These are phyloP conservation scores for Pterocarpus santalinus DNA, from an alignment of 306 rosid genomes.

Conservation along the genomic window DNA sequence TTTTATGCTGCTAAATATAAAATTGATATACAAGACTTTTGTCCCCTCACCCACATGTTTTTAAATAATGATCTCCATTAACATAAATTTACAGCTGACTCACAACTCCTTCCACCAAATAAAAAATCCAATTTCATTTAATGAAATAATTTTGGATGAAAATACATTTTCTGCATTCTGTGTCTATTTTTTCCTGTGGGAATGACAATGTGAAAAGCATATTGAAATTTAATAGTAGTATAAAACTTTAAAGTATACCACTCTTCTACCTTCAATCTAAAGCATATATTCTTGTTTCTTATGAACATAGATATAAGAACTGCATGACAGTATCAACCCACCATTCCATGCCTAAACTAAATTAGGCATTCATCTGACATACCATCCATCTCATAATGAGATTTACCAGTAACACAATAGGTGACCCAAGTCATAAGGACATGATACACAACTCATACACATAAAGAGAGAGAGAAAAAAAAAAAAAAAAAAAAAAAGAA, in stretches of 20 bases:
- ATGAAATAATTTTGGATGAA: background rate
- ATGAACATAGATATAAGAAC: background rate
- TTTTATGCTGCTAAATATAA: slow-evolving; percentile 17
- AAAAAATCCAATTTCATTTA: background rate
- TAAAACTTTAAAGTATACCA: background rate
- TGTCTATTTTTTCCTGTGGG: background rate
- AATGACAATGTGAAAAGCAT: background rate
- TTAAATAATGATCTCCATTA: background rate
- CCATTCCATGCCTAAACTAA: slow-evolving; percentile 22
- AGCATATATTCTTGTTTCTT: background rate
- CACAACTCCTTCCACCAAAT: slow-evolving; percentile 21
- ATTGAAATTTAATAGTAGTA: no score
- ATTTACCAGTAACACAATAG: slow-evolving; percentile 10
- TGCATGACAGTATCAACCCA: background rate
- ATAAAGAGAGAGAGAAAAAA: background rate
- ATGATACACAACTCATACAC: background rate
- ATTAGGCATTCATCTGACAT: slow-evolving; percentile 3
- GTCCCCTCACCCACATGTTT: background rate
- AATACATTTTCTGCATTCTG: slow-evolving; percentile 8
- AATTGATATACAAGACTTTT: background rate
- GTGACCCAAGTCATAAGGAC: background rate
- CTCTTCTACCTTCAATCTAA: slow-evolving; percentile 19
- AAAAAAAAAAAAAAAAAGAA: background rate
- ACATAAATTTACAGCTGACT: slow-evolving; percentile 1
- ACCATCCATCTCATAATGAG: background rate